Percentiles rank a stretch among this genome's conserved stretches.
Evolutionary conservation across 2,329 filamentous ascomycete genomes (phyloP).

Genomic region (Epichloe elymi): DNA sequence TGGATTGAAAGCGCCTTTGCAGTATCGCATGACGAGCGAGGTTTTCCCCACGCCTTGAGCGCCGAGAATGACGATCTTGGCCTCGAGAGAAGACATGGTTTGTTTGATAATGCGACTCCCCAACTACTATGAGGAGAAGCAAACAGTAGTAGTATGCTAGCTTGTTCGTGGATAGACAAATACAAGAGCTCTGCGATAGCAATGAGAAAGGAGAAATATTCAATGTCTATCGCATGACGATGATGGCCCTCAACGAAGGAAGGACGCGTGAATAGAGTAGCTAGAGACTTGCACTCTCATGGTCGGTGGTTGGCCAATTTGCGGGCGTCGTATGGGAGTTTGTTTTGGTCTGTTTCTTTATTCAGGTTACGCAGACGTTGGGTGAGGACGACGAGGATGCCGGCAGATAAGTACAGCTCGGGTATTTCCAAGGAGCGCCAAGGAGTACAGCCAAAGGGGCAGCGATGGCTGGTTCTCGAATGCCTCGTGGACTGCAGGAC

Average conservation of each 20-base stretch:
- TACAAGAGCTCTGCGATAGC: background rate
- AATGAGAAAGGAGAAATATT: background rate
- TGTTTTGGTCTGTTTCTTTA: no score
- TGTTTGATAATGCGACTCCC: background rate
- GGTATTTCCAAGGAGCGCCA: no score
- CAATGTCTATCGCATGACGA: conserved; percentile 4
- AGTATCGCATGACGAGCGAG: conserved; percentile 62
- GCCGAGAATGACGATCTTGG: conserved; percentile 71
- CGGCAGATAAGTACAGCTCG: no score
- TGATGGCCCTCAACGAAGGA: conserved; percentile 2
- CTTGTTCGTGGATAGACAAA: background rate
- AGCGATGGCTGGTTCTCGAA: no score
- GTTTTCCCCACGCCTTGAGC: conserved; percentile 72
- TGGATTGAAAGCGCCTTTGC: conserved; percentile 57
- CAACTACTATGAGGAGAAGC: background rate
- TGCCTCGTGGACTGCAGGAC: no score
- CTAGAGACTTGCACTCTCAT: conserved; percentile 1
- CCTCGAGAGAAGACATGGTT: conserved; percentile 51
- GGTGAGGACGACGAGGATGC: no score
- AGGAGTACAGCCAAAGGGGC: no score
- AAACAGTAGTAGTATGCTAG: background rate
- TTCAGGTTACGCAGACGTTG: no score
- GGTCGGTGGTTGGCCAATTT: background rate
- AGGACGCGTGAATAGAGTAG: conserved; percentile 1
- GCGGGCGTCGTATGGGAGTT: background rate